phyloP scores from a whole-genome alignment of 2,329 filamentous ascomycete species.

The Colletotrichum incanum region DNA sequence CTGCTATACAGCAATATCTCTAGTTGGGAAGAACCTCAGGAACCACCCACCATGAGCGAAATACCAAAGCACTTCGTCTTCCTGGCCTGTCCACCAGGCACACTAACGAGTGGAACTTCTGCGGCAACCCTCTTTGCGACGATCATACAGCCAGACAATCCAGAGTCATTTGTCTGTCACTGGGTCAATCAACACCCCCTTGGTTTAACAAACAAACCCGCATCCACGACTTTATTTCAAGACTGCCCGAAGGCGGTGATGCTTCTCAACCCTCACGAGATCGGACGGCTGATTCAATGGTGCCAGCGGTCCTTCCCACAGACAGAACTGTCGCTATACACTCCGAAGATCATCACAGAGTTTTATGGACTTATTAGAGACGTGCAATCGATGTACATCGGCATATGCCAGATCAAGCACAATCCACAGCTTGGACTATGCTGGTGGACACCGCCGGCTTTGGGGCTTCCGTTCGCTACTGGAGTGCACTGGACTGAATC shows the following conservation, averaged over 20 bases:
- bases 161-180: background rate
- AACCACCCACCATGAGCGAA: no score
- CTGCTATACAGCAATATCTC: no score
- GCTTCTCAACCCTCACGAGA: background rate
- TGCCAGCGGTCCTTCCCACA: background rate
- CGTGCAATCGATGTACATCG: background rate
- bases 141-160: background rate
- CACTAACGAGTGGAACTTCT: background rate
- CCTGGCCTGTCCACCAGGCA: background rate
- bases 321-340: background rate
- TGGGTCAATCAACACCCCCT: background rate
- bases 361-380: background rate
- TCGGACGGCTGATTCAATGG: background rate
- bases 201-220: no score
- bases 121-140: background rate
- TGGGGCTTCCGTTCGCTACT: background rate
- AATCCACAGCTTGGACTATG: background rate
- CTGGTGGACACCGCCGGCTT: background rate
- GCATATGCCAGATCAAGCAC: background rate
- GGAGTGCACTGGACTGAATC: slow-evolving; percentile 5
- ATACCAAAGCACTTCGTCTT: slow-evolving; percentile 15
- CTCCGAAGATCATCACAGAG: background rate
- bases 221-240: background rate
- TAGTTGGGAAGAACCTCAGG: no score
- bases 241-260: slow-evolving; percentile 11